Evolutionary conservation across 805 yeast genomes (phyloP), one percentile per base, ranked within the genome.

Genomic region (Teunomyces kruisii): DNA sequence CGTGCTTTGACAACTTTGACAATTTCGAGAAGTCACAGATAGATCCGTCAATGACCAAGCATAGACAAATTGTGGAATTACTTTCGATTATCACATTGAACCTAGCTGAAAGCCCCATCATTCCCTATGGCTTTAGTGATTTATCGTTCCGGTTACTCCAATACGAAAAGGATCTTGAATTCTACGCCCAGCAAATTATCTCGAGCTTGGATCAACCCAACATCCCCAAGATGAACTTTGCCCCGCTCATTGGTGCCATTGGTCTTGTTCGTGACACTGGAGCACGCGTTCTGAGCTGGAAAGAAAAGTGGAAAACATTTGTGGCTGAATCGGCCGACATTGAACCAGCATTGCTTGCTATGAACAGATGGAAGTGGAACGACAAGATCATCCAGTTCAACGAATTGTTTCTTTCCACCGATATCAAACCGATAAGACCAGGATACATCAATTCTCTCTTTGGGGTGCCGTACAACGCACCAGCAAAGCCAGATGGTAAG

Each of bases 361-460:
- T 83, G 38, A 82, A 79, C 50, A 73, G 98, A 55, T 80, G 88
- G 84, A 80, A 80, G 45, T 86, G 94, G 88, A 91, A 91, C 62
- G 75, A 80, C n/a, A 80, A 80, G 48, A 64, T 88, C 55, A 62
- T 79, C 3, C 61, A 66, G 12, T 70, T 87, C 46, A 84, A 83
- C 50, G 77, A 76, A 50, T 61, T 70, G 14, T 76, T 87, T 50
- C 57, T 84, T 8, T 59, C 69, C 6, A 59, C 69, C 1, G 67
- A 65, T 6, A 79, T 79, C 1, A 54, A 78, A 1, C 70, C 72
- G 3, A 57, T 65, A 5, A 72, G 96, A 29, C 70, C 79, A 12
- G 90, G 91, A 70, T 86, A 79, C 58, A 72, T 75, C 54, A 90
- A 88, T 56, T 59, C 75, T 1, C 53, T 90, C 4, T 80, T 80